Percentiles rank a stretch among this genome's conserved stretches.
phyloP scores from a whole-genome alignment of 805 yeast genomes.

The Saturnispora sanitii region DNA sequence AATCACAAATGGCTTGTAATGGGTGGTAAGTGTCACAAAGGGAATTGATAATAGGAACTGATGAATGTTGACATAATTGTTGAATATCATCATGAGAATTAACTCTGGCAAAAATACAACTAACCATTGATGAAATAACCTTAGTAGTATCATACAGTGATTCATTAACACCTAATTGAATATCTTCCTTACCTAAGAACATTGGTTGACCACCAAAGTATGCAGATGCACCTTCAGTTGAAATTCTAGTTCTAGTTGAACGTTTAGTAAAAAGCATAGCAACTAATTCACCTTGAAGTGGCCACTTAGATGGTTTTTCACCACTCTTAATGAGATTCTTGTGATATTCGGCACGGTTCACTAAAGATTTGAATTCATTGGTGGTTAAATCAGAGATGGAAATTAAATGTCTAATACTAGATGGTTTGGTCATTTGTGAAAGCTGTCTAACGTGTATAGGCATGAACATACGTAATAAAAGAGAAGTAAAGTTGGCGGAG shows the following conservation, averaged over 20 bases:
- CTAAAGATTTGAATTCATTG: conserved; percentile 61
- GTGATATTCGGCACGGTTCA: conserved; percentile 60
- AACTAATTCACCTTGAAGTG: conserved; percentile 70
- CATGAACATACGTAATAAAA: conserved; percentile 15
- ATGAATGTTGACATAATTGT: conserved; percentile 65
- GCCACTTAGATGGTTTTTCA: conserved; percentile 31
- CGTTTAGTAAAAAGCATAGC: conserved; percentile 83
- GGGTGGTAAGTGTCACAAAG: conserved; percentile 92
- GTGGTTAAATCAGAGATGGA: conserved; percentile 72
- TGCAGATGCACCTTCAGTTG: conserved; percentile 88
- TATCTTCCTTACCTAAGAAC: conserved; percentile 94
- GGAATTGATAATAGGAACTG: conserved; percentile 88
- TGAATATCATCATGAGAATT: conserved; percentile 74
- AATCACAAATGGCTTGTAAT: conserved; percentile 86
- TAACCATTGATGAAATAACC: conserved; percentile 90
- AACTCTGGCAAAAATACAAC: conserved; percentile 96
- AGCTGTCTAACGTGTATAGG: too few relatives aligned
- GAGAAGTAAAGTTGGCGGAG: conserved; percentile 22
- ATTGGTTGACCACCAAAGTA: conserved; percentile 93
- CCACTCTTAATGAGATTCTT: conserved; percentile 54
- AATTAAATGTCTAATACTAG: conserved; percentile 56
- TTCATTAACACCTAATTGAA: conserved; percentile 94
- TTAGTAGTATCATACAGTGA: conserved; percentile 78
- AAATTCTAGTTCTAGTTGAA: conserved; percentile 90
- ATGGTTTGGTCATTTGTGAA: conserved; percentile 15